Evolutionary conservation across 306 rosid genomes (phyloP).

Genomic region (Trifolium fragiferum): DNA sequence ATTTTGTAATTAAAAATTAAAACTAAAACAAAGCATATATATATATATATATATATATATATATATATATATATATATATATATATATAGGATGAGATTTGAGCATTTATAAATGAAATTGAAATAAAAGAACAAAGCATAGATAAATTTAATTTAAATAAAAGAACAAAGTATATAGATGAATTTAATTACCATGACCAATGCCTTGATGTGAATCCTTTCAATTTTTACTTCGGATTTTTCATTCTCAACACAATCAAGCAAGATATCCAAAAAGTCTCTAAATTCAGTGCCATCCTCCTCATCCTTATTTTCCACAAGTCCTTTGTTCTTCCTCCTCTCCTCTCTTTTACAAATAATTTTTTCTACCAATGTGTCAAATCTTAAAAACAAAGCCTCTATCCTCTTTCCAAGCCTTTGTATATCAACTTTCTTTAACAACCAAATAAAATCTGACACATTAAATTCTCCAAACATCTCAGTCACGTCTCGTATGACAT

Average conservation of each 20-base stretch:
- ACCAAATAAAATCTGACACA: conserved; percentile 43
- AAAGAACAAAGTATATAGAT: not conserved
- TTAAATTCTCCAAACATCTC: conserved; percentile 50
- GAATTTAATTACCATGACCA: conserved; percentile 38
- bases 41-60: no score
- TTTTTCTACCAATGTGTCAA: conserved; percentile 41
- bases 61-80: no score
- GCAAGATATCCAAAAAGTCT: conserved; percentile 47
- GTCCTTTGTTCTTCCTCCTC: conserved; percentile 31
- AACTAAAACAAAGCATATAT: not conserved
- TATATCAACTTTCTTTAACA: conserved; percentile 42
- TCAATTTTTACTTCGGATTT: conserved; percentile 44
- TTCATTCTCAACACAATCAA: conserved; percentile 43
- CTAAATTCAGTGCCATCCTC: not conserved
- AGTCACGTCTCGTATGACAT: conserved; percentile 39
- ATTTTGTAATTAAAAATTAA: not conserved
- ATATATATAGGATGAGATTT: not conserved
- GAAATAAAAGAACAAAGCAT: not conserved
- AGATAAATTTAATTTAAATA: not conserved
- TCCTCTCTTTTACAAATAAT: conserved; percentile 47
- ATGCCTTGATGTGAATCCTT: conserved; percentile 48
- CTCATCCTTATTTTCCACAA: conserved; percentile 16
- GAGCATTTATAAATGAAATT: not conserved
- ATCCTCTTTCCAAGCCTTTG: conserved; percentile 45
- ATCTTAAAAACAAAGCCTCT: conserved; percentile 36